Evolutionary conservation across 345 rosid genomes (phyloP), one percentile per base, ranked within the genome.

Genomic region (Populus nigra): DNA sequence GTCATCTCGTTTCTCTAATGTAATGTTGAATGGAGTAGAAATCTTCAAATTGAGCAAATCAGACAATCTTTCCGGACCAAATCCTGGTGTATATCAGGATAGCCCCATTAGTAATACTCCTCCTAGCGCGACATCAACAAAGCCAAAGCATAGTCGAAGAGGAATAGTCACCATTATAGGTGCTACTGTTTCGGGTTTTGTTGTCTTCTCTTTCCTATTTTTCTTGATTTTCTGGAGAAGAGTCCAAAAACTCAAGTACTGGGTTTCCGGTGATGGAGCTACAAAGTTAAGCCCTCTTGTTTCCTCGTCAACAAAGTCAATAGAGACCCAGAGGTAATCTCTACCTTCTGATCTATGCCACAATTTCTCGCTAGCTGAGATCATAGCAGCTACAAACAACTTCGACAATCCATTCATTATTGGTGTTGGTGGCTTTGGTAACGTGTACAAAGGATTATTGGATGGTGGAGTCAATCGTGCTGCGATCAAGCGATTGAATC

Each of bases 81-180:
- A 41, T 41, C 68, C 57, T 1, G 45, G 20, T 3, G 43, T 11
- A 41, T 41, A 41, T 41, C 0, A 9, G 43, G 43, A 41, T 41
- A 41, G 43, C 12, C 43, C 43, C 43, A 8, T 10, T 39, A 31
- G 31, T 31, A 31, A 39, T 9, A 39, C 41, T 39, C 41, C 41
- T 39, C 41, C 85, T 84, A 5, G 79, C 81, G 0, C 85, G 83
- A 53, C 74, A 79, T 43, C 84, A 81, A 65, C 89, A 33, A 50
- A 49, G 5, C 5, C 62, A 13, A 33, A 33, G 4, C 31, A 33
- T 3, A 49, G 53, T 29, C 17, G 18, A 57, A 50, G 63, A 17
- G 8, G 2, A 27, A 33, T 18, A 27, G 62, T 13, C 25, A 23
- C 17, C 65, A n/a, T 69, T 39, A 2, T 11, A 3, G 72, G 12